Base-by-base conservation (phyloP, 352 stramenopile genomes). In the Aphanomyces invadans region DNA sequence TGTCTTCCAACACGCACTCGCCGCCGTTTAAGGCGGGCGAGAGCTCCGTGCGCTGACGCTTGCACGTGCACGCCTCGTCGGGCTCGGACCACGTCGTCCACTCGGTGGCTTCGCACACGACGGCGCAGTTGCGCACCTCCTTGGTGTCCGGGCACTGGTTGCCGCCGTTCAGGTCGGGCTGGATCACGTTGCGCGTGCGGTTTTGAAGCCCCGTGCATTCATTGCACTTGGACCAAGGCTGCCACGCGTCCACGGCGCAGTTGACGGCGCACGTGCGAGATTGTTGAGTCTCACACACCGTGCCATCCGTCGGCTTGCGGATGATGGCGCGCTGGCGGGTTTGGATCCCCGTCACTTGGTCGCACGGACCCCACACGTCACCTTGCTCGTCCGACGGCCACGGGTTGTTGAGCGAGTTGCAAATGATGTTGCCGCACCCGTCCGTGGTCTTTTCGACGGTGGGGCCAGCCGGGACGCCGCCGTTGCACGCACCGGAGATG, bases 191-290 rank as follows among this genome's bases (percentile, higher is more conserved):
- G 36, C 53, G 53, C 17, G 29, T 62, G 53, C 33, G 53, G 53
- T 48, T 46, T 23, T 62, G 53, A 12, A 62, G 53, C 2, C 53
- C 53, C 53, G 53, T 62, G 53, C 53, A 62, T 31, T 45, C 36
- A 32, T 62, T 46, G 53, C 53, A 62, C n/a, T 45, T 26, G 53
- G 17, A 32, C 53, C 53, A 62, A 9, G 29, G 17, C 5, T 12
- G 9, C 53, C 53, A 62, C 15, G 11, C 39, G 32, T 62, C 53
- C 28, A 62, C 10, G 29, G 39, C 53, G 53, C 53, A 62, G 53
- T 62, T 46, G 29, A 62, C 53, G 0, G 53, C 53, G 19, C 53
- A 62, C 29, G 29, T 26, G 53, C 53, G 53, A 9, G 4, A n/a
- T 62, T 62, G 29, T 2, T 25, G 19, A 28, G 53, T 62, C n/a